Percentiles rank a stretch among this genome's conserved stretches.
Evolutionary conservation across 2,329 filamentous ascomycete species (phyloP).

Genomic region (Epichloe baconii): DNA sequence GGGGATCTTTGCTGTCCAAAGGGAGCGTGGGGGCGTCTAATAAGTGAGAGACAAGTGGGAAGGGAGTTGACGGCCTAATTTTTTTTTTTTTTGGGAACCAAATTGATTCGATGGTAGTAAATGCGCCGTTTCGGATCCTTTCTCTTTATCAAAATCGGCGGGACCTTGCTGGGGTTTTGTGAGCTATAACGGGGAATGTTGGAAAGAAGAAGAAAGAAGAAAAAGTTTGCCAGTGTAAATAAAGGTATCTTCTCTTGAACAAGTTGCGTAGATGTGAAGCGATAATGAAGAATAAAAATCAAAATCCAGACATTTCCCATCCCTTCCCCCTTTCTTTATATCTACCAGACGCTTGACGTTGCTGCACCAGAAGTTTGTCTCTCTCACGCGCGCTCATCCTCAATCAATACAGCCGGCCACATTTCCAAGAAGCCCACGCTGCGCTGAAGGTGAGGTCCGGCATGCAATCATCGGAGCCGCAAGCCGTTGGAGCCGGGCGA

Average conservation of each 20-base stretch:
- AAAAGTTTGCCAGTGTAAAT: neutral
- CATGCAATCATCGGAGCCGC: slow-evolving; percentile 1
- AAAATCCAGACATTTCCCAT: neutral
- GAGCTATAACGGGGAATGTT: too few species aligned
- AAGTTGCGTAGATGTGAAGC: neutral
- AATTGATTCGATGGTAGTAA: too few species aligned
- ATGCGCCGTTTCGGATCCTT: too few species aligned
- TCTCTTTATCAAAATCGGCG: too few species aligned
- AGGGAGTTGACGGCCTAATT: neutral
- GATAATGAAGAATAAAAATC: neutral
- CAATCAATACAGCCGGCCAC: neutral
- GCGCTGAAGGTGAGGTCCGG: neutral
- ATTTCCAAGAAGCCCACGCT: neutral
- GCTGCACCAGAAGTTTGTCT: neutral
- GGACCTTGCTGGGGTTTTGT: too few species aligned
- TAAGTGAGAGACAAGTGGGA: neutral
- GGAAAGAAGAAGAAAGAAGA: too few species aligned
- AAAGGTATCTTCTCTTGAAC: neutral
- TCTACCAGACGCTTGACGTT: neutral
- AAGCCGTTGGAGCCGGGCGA: neutral
- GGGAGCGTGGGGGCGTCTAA: neutral
- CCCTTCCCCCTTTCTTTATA: neutral
- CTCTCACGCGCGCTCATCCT: neutral
- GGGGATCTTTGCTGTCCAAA: too few species aligned
- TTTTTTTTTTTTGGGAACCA: too few species aligned